Base-by-base conservation (phyloP, 305 asterid species). In the Rubia tinctorum region DNA sequence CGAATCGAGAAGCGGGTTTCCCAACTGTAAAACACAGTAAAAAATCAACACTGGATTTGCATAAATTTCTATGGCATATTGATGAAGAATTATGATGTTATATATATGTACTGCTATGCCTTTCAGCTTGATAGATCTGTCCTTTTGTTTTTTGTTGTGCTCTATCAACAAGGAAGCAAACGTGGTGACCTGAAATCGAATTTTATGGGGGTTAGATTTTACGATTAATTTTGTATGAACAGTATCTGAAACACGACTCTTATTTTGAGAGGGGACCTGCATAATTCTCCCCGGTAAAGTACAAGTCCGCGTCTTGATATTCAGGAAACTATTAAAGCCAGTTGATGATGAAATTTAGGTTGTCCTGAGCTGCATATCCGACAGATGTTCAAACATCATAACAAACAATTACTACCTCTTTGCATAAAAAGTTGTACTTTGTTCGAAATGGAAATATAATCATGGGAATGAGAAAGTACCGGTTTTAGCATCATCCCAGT, bases 241-340 rank as follows among this genome's bases (percentile, higher is more conserved):
- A 25, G 69, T 39, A 42, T 61, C 8, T 8, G 72, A 58, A 71
- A 34, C 42, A 63, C 10, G 12, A 42, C 43, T 53, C 60, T 53
- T 6, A 14, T 17, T 14, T 30, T 14, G 44, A 18, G 11, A 30
- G 14, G 39, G 11, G 83, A 91, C 97, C 96, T 75, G 85, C 97
- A 81, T 88, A 91, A 70, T 96, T 89, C 81, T 88, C 97, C 70
- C 96, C 93, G 0, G 91, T 39, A 68, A 91, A 81, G 89, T 72
- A 89, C 78, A 91, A 77, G 45, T 85, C 90, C 30, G 82, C 76
- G 82, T 73, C 77, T 79, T 84, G 84, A 71, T 86, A 85, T 64
- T 86, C 71, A 7, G 90, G 89, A 79, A 88, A 91, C 63, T 82
- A 72, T 40, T 83, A 68, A 13, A 89, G 77, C 96, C 97, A 91